A percentile compares a stretch with the other conserved stretches of the same genome.
Conservation (phyloP, 495 filamentous ascomycete species). For the Tuber calosporum region DNA sequence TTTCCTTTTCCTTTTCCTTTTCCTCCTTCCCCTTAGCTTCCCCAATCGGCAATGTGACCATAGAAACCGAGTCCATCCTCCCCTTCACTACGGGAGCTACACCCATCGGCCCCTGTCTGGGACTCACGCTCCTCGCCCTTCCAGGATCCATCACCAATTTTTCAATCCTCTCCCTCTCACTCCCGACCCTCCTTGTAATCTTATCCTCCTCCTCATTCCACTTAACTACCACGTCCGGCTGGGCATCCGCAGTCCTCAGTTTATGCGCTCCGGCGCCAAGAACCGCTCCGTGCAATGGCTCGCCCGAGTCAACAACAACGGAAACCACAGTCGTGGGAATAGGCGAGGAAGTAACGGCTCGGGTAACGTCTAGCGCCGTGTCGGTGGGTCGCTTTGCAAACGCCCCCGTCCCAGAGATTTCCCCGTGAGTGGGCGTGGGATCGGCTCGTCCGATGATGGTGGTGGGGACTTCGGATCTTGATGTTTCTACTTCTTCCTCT, state of each 20-base stretch:
- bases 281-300: slow-evolving; percentile 61
- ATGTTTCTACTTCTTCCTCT: slow-evolving; percentile 19
- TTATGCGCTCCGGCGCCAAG: slow-evolving; percentile 75
- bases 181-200: slow-evolving; percentile 33
- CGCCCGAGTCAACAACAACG: slow-evolving; percentile 24
- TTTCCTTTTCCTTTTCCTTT: not conserved
- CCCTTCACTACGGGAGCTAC: not conserved
- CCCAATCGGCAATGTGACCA: not conserved
- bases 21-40: not conserved
- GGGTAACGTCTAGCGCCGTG: slow-evolving; percentile 64
- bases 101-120: not conserved
- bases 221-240: slow-evolving; percentile 61
- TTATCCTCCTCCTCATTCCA: slow-evolving; percentile 41
- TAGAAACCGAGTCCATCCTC: slow-evolving; percentile 5
- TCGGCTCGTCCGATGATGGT: slow-evolving; percentile 16
- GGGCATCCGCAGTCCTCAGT: slow-evolving; percentile 69
- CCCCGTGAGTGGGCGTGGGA: slow-evolving; percentile 50
- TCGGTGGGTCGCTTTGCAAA: slow-evolving; percentile 68
- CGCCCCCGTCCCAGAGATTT: slow-evolving; percentile 77
- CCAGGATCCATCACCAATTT: slow-evolving; percentile 25
- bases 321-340: slow-evolving; percentile 32
- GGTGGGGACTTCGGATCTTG: slow-evolving; percentile 25
- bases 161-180: slow-evolving; percentile 35
- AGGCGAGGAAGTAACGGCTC: slow-evolving; percentile 12
- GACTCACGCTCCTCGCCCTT: slow-evolving; percentile 29